Conservation (phyloP, 164 flowering plant genomes). For the Dillenia turbinata region DNA sequence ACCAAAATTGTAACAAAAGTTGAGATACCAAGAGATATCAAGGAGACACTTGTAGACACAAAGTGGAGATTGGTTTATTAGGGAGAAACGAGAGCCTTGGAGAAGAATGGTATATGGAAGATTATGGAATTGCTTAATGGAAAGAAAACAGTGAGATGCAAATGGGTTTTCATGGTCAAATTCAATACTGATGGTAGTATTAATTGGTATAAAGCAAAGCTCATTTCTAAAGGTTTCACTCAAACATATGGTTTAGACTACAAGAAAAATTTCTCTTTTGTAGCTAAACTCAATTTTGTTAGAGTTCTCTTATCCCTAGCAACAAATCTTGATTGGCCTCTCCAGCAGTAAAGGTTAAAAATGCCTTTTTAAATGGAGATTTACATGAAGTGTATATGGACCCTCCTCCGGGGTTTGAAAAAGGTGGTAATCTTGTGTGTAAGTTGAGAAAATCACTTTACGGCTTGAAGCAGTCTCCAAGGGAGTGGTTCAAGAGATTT, state of each 20-base stretch:
- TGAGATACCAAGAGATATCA: too few species aligned
- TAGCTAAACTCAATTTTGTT: conserved; percentile 1
- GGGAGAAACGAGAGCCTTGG: too few species aligned
- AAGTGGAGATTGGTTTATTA: too few species aligned
- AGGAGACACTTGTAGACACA: too few species aligned
- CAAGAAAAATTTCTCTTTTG: conserved; percentile 8
- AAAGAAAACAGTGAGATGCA: conserved; percentile 1
- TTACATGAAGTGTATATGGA: conserved; percentile 9
- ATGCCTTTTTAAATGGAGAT: conserved; percentile 7
- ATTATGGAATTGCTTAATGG: not conserved
- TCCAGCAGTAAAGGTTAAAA: conserved; percentile 7
- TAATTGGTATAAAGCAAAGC: not conserved
- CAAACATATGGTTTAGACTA: conserved; percentile 9
- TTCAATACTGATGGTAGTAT: not conserved
- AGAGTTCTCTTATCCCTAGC: not conserved
- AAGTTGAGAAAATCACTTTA: conserved; percentile 9
- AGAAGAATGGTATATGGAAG: not conserved
- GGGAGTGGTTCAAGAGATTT: conserved; percentile 11
- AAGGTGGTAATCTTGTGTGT: not conserved
- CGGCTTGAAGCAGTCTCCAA: conserved; percentile 20
- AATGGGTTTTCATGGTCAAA: not conserved
- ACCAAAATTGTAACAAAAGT: too few species aligned
- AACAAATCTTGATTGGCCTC: not conserved
- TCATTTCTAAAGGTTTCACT: not conserved
- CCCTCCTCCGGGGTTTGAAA: conserved; percentile 1